A percentile compares a stretch with the other conserved stretches of the same genome.
Conservation (phyloP, 2,329 filamentous ascomycete species). For the Alternaria infectoria region DNA sequence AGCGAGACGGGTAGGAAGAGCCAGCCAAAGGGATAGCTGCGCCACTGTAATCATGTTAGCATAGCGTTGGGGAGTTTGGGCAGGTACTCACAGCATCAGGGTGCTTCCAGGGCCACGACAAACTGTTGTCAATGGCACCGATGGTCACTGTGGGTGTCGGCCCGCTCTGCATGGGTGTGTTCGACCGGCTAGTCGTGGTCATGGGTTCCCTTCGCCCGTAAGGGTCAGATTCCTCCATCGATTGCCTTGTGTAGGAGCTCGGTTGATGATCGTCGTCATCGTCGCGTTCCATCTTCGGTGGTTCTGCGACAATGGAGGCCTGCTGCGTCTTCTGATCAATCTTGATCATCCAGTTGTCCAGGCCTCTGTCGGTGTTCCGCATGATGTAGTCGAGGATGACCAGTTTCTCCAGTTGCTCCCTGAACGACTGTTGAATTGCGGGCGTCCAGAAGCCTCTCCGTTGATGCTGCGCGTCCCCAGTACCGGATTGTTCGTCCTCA, state of each 20-base stretch:
- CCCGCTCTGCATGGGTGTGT: constrained; percentile 60
- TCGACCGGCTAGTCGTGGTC: constrained; percentile 69
- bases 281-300: constrained; percentile 67
- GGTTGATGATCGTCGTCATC: constrained; percentile 46
- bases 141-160: constrained; percentile 70
- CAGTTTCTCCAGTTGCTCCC: constrained; percentile 94
- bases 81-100: constrained; percentile 74
- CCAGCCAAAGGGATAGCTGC: constrained; percentile 97
- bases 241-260: constrained; percentile 65
- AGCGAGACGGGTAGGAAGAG: constrained; percentile 95
- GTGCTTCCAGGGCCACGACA: constrained; percentile 99
- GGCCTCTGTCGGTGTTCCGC: constrained; percentile 94
- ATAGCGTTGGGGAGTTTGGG: background rate
- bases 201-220: constrained; percentile 85
- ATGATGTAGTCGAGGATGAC: constrained; percentile 99
- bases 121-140: constrained; percentile 95
- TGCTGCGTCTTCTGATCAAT: constrained; percentile 84
- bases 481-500: constrained; percentile 53
- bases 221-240: constrained; percentile 63
- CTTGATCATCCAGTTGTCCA: constrained; percentile 99
- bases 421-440: constrained; percentile 83
- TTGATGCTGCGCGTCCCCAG: constrained; percentile 44
- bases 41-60: constrained; percentile 58
- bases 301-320: constrained; percentile 86
- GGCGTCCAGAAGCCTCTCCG: constrained; percentile 84